These are phyloP conservation scores for Clitoria ternatea DNA, from an alignment of 306 rosid genomes.

Conservation along the genomic window DNA sequence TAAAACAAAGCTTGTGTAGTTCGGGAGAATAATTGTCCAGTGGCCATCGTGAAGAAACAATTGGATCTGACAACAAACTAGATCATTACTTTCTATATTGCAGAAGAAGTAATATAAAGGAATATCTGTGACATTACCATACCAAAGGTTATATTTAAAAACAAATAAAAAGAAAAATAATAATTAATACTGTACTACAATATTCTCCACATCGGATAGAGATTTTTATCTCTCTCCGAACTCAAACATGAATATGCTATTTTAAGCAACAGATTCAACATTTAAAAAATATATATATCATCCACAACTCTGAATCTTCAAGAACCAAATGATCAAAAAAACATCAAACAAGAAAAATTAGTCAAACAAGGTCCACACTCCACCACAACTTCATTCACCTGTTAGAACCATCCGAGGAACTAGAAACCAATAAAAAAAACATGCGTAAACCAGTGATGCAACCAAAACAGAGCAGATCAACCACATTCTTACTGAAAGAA, in stretches of 20 bases:
- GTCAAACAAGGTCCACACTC: background rate
- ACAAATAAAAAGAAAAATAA: background rate
- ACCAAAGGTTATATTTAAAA: background rate
- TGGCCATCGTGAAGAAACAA: conserved; percentile 59
- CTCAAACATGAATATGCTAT: background rate
- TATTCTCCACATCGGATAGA: background rate
- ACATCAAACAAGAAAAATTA: background rate
- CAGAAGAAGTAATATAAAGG: background rate
- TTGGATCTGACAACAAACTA: conserved; percentile 39
- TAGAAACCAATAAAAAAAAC: background rate
- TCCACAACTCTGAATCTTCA: background rate
- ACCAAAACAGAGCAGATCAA: background rate
- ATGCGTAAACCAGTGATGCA: background rate
- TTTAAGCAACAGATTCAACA: background rate
- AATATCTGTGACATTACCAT: background rate
- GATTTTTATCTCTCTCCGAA: background rate
- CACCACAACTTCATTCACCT: background rate
- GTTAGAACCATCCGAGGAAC: background rate
- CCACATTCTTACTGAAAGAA: background rate
- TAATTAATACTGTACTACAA: background rate
- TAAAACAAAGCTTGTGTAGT: conserved; percentile 92
- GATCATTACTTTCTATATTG: conserved; percentile 16
- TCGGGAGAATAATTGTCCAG: conserved; percentile 92
- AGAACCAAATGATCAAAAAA: background rate
- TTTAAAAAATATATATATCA: background rate